These are phyloP conservation scores for Macadamia tetraphylla DNA, from an alignment of 164 flowering plant species.

Conservation along the genomic window DNA sequence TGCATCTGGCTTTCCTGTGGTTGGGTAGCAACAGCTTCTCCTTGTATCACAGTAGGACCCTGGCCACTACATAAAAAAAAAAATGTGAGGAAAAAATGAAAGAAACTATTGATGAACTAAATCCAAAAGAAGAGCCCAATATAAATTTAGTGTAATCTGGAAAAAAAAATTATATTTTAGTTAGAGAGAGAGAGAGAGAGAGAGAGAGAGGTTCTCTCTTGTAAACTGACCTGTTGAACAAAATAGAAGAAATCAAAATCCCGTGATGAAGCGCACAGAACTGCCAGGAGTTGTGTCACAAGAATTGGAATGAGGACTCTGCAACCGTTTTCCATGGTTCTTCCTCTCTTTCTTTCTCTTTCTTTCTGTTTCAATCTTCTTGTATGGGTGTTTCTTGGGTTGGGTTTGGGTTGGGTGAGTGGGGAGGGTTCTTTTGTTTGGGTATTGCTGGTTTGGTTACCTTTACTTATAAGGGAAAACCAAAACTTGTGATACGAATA, in stretches of 20 bases:
- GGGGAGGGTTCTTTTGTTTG: too few relatives aligned
- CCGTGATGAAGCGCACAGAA: neutral
- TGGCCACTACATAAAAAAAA: constrained; percentile 43
- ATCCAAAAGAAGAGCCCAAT: neutral
- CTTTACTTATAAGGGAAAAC: too few relatives aligned
- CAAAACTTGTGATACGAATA: too few relatives aligned
- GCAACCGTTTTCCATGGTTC: neutral
- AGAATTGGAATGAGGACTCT: neutral
- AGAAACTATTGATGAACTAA: neutral
- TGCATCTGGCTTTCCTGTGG: constrained; percentile 46
- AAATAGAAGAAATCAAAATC: neutral
- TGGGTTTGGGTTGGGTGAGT: neutral
- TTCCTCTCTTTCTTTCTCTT: neutral
- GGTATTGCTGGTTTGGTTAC: too few relatives aligned
- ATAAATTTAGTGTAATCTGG: too few relatives aligned
- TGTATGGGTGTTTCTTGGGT: neutral
- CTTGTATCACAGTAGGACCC: constrained; percentile 50
- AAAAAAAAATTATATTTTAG: neutral
- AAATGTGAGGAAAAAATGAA: neutral
- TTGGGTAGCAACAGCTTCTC: constrained; percentile 49
- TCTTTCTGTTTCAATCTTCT: too few relatives aligned
- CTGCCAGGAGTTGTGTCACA: neutral
- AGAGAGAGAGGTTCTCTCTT: neutral
- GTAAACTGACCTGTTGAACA: neutral
- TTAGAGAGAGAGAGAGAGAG: too few relatives aligned